phyloP scores from a whole-genome alignment of 1,139 yeast species.

The Sugiyamaella novakii region DNA sequence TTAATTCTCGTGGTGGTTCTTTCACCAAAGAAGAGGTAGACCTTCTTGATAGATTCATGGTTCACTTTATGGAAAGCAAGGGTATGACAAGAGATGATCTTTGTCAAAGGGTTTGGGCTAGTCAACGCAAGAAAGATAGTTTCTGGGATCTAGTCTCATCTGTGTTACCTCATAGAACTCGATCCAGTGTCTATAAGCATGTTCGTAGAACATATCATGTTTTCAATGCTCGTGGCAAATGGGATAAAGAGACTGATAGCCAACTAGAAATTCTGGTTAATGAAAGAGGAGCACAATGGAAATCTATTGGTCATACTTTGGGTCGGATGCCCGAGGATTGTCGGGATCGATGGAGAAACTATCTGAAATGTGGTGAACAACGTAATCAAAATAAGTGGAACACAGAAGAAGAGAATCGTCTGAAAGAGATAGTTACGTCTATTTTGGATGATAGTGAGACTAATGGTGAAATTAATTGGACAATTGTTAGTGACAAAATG shows the following conservation, averaged over 20 bases:
- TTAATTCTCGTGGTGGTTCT: constrained; percentile 42
- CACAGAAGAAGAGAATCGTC: constrained; percentile 63
- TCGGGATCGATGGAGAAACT: constrained; percentile 93
- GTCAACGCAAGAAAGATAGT: constrained; percentile 78
- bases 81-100: constrained; percentile 65
- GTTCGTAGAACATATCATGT: constrained; percentile 87
- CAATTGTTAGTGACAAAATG: constrained; percentile 84
- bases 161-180: constrained; percentile 78
- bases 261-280: constrained; percentile 62
- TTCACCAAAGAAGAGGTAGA: constrained; percentile 67
- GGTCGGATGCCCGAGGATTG: constrained; percentile 98
- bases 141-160: constrained; percentile 84
- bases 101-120: constrained; percentile 85
- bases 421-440: constrained; percentile 57
- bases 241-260: constrained; percentile 82
- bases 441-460: constrained; percentile 38
- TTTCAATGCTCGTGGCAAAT: constrained; percentile 82
- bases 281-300: constrained; percentile 82
- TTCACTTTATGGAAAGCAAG: constrained; percentile 64
- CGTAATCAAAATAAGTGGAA: constrained; percentile 81
- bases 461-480: constrained; percentile 70
- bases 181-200: constrained; percentile 90
- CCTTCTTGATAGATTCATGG: constrained; percentile 71
- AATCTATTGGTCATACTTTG: constrained; percentile 70
- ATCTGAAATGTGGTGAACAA: constrained; percentile 81